Evolutionary conservation across 2,329 filamentous ascomycete species (phyloP), one percentile per base, ranked within the genome.

Genomic region (Pseudogymnoascus sp.): DNA sequence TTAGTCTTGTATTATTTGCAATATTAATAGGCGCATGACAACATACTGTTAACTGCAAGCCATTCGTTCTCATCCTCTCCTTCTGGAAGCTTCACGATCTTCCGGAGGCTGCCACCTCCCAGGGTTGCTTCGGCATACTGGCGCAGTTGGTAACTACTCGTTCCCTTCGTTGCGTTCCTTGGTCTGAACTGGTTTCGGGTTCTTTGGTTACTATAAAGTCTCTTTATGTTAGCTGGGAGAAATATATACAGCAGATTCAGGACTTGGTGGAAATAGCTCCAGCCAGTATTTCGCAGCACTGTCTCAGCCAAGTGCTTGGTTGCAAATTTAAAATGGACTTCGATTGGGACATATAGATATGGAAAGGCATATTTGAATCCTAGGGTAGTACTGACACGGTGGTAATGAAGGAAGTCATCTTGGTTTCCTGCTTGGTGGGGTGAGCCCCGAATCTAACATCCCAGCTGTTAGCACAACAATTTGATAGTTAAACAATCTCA

Each of bases 81-180:
- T 74, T 99, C 96, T 13, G 96, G 95, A 67, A 99, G 81, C 81
- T 93, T 96, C 69, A 99, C 95, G 28, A 96, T 92, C 80, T 99
- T 98, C 72, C 92, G 86, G 78, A 99, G 79, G 77, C 93, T 97
- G 60, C 95, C 95, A 71, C 92, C 96, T 37, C 95, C 95, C 39
- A 99, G 83, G 10, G 95, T 99, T 54, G 96, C 95, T 77, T 99
- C 96, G 62, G 95, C 95, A 82, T 98, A 99, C 77, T 99, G 95
- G 77, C 95, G 89, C 70, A 99, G 82, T 78, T 98, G 95, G 80
- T 96, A 96, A 76, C 84, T 96, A 71, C 86, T 90, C 63, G 92
- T 96, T 65, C 93, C 92, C 76, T 95, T 96, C 73, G 88, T 89
- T 48, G 88, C 80, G 67, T 89, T 89, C 73, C 93, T 90, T 39